Base-by-base conservation (phyloP, 768 basidiomycete species). In the Austroboletus eburneus region DNA sequence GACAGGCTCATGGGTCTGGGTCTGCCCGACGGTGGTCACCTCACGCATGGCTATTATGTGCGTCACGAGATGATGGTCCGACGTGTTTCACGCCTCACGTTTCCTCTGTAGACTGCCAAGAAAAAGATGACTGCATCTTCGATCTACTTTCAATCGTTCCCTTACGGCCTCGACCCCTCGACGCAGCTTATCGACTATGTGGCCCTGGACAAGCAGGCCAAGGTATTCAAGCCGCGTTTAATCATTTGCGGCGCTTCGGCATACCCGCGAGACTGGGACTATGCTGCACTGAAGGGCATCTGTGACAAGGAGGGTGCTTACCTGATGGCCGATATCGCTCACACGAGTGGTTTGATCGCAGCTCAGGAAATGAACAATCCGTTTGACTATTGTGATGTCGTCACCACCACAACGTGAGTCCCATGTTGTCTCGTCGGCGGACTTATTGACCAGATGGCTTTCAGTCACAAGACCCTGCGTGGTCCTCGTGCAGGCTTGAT, bases 61-160 rank as follows among this genome's bases (percentile, higher is more conserved):
- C 57, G 82, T 73, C 21, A 16, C 22, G 14, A 23, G 6, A 33
- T 22, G 5, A 27, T 27, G 24, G n/a, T 22, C n/a, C 20, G 22
- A 22, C 29, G 36, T 33, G 9, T 43, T 38, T 44, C n/a, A 33
- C 0, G 27, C 9, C 37, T 44, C 27, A 23, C 14, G 8, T 21
- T n/a, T 55, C 18, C 49, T 35, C 27, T 38, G 16, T 57, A 91
- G 88, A 95, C 92, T 46, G 91, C 92, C 49, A 98, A 98, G 76
- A 96, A 97, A 78, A 98, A 99, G 73, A 98, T 99, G 85, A 97
- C 96, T 27, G 91, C 96, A 29, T 98, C 95, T 20, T 98, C 96
- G 17, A 97, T 99, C 73, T 98, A 98, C 77, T 99, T 98, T 87
- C 94, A 98, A 67, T 96, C 96, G 30, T 77, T 96, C 64, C 95